Evolutionary conservation across 495 filamentous ascomycete genomes (phyloP).

Genomic region (Daldinia decipiens): DNA sequence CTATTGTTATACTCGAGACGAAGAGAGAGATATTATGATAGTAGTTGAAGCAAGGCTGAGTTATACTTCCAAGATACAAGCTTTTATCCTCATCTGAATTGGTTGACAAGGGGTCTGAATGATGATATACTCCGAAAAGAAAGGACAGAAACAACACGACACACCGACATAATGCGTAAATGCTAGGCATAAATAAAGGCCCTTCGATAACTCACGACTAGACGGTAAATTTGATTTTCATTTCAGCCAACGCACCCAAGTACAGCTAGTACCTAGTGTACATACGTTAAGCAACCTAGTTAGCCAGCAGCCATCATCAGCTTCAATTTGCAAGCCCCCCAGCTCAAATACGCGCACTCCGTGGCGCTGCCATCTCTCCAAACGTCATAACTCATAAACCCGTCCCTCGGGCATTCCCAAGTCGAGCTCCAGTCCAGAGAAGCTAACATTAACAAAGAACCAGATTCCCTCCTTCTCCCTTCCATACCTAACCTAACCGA

Average conservation of each 20-base stretch:
- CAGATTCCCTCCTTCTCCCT: too few species aligned
- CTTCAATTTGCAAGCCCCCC: background rate
- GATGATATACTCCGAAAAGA: too few species aligned
- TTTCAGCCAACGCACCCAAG: background rate
- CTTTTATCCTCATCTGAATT: too few species aligned
- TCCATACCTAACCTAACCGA: too few species aligned
- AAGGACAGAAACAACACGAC: background rate
- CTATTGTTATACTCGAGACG: too few species aligned
- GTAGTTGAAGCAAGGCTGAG: too few species aligned
- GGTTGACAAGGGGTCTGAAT: too few species aligned
- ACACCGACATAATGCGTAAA: background rate
- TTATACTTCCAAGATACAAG: too few species aligned
- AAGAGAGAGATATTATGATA: too few species aligned
- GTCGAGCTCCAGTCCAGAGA: constrained; percentile 22
- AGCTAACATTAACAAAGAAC: constrained; percentile 9
- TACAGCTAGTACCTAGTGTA: background rate
- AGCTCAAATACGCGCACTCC: background rate
- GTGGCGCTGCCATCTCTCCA: background rate
- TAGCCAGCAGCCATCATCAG: background rate
- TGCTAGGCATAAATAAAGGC: background rate
- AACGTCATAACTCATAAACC: constrained; percentile 35
- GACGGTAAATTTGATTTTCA: background rate
- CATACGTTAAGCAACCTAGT: background rate
- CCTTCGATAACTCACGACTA: background rate
- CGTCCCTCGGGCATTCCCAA: background rate